Conservation (phyloP, 2,329 filamentous ascomycete species). For the Magnaporthiopsis incrustans region DNA sequence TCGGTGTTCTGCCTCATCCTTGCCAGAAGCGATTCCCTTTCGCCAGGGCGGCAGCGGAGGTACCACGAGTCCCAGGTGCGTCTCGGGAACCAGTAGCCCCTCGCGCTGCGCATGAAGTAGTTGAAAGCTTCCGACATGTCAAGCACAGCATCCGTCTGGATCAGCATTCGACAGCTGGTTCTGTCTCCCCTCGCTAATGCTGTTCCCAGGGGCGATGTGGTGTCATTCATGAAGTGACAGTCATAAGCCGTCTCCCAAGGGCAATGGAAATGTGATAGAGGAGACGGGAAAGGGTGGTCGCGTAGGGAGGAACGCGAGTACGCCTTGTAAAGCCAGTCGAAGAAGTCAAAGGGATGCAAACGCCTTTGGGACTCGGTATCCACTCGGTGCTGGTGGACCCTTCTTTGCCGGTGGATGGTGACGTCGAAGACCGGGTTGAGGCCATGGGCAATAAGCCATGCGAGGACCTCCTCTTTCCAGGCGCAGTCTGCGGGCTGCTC, state of each 20-base stretch:
- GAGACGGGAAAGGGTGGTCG: background rate
- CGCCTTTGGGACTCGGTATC: background rate
- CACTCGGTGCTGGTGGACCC: no score
- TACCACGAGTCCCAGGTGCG: background rate
- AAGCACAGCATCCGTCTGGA: background rate
- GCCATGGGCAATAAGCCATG: background rate
- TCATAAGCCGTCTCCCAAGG: rapidly evolving
- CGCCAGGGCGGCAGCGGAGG: background rate
- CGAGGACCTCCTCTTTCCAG: background rate
- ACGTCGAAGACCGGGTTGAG: background rate
- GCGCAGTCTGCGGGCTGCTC: background rate
- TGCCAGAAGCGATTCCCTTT: background rate
- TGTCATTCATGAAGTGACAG: background rate
- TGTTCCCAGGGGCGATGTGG: background rate
- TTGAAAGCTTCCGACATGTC: background rate
- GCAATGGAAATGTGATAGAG: background rate
- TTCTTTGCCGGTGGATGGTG: background rate
- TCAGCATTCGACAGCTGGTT: background rate
- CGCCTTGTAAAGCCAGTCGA: background rate
- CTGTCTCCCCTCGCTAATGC: background rate
- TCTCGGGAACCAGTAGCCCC: background rate
- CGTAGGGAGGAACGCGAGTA: no score
- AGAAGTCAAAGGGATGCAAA: background rate
- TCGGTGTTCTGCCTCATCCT: background rate
- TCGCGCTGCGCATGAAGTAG: background rate